Percentiles rank a stretch among this genome's conserved stretches.
These are phyloP conservation scores for Saprolegnia parasitica DNA, from an alignment of 352 stramenopile genomes.

Conservation along the genomic window DNA sequence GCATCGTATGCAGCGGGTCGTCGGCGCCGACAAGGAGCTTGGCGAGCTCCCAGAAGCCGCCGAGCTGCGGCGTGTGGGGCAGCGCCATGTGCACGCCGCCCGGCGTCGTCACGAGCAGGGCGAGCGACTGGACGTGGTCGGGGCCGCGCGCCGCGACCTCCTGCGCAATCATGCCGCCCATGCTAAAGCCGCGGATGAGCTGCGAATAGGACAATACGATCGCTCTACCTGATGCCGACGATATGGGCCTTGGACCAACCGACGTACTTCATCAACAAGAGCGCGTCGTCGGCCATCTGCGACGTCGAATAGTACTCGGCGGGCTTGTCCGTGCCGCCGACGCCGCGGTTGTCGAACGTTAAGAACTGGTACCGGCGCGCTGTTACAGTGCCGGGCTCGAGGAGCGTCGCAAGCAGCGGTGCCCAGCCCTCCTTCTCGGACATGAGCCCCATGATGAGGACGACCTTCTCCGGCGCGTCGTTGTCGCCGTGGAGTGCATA, in stretches of 20 bases:
- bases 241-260: slow-evolving; percentile 45
- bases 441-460: slow-evolving; percentile 55
- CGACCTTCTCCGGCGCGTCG: slow-evolving; percentile 35
- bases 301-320: slow-evolving; percentile 52
- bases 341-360: slow-evolving; percentile 56
- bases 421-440: slow-evolving; percentile 54
- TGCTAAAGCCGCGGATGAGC: neutral
- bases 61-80: slow-evolving; percentile 29
- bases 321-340: slow-evolving; percentile 39
- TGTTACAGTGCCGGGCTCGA: slow-evolving; percentile 35
- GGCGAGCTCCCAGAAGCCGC: slow-evolving; percentile 34
- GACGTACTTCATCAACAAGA: slow-evolving; percentile 56
- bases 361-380: slow-evolving; percentile 42
- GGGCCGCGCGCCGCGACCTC: slow-evolving; percentile 4
- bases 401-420: slow-evolving; percentile 42
- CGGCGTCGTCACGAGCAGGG: slow-evolving; percentile 26
- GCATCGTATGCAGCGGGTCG: neutral
- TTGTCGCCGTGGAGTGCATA: slow-evolving; percentile 41
- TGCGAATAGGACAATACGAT: neutral
- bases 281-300: slow-evolving; percentile 51
- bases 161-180: slow-evolving; percentile 29
- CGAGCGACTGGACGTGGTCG: slow-evolving; percentile 3
- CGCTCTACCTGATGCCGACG: slow-evolving; percentile 36
- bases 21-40: slow-evolving; percentile 38
- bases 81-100: slow-evolving; percentile 24